Base-by-base conservation (phyloP, 2,329 filamentous ascomycete species). In the Thermomyces lanuginosus region DNA sequence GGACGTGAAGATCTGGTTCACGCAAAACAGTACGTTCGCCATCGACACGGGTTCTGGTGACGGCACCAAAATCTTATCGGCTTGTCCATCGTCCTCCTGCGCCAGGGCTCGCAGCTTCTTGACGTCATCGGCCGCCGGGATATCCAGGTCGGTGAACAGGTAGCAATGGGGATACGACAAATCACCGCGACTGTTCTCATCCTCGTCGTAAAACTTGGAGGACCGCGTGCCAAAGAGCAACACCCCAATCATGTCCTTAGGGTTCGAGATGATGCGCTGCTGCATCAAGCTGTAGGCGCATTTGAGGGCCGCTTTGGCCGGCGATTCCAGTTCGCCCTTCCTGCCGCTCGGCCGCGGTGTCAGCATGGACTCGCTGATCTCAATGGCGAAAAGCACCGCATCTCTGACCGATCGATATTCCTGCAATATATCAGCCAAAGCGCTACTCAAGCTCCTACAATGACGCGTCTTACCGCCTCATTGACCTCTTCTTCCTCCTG, bases 221-320 rank as follows among this genome's bases (percentile, higher is more conserved):
- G 80, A 69, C 44, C 91, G 64, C 0, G 89, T 98, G 6, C 84
- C 84, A 47, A 91, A 98, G 1, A 98, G 63, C 19, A 98, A 52
- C 14, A 98, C 77, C 2, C 86, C 84, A 69, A 98, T 93, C 80
- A 93, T 91, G 35, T 98, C 89, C 45, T 76, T 84, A 1, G 89
- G 89, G 35, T 84, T 86, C 3, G 86, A 86, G 42, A 98, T 95
- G 52, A 98, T 95, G 41, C 89, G 81, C 57, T 95, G 86, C 56
- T 95, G 82, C 81, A 98, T 93, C 28, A 98, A 63, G 45, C 82
- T 72, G 45, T 92, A 92, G 31, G 86, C 89, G 43, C 82, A 93
- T 63, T 92, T 92, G 26, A 98, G 57, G 3, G 89, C 84, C 9
- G 86, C 84, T 27, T 76, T 66, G 1, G 82, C 64, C 3, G 86